Conservation (phyloP, 2,329 filamentous ascomycete species). For the Bipolaris gigantea region DNA sequence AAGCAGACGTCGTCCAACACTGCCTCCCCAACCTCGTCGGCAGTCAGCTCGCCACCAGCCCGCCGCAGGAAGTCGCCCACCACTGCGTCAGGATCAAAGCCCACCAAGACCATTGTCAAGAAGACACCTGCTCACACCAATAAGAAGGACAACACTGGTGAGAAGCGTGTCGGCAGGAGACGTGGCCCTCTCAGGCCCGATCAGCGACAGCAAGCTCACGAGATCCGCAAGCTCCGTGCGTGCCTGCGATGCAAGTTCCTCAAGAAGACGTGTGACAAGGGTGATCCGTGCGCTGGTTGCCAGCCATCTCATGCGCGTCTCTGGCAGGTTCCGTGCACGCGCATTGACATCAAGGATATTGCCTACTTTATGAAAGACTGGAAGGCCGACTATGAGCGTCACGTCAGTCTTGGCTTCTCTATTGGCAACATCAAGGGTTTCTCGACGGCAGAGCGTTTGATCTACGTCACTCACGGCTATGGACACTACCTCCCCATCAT, state of each 20-base stretch:
- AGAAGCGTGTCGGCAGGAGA: slow-evolving; percentile 92
- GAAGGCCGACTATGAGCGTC: slow-evolving; percentile 94
- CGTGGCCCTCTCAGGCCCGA: slow-evolving; percentile 89
- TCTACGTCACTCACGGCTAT: slow-evolving; percentile 97
- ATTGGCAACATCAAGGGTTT: slow-evolving; percentile 94
- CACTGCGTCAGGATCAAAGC: slow-evolving; percentile 68
- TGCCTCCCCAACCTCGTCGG: slow-evolving; percentile 61
- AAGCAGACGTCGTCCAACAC: slow-evolving; percentile 64
- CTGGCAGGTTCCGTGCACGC: slow-evolving; percentile 97
- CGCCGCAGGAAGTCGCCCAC: slow-evolving; percentile 75
- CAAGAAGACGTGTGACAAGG: slow-evolving; percentile 99
- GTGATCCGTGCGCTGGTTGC: slow-evolving; percentile 92
- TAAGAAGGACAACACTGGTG: slow-evolving; percentile 74
- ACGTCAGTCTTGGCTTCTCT: slow-evolving; percentile 82
- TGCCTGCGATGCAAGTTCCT: slow-evolving; percentile 97
- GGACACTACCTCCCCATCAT: slow-evolving; percentile 90
- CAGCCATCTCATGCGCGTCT: slow-evolving; percentile 92
- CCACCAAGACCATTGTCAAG: slow-evolving; percentile 81
- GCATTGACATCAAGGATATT: slow-evolving; percentile 98
- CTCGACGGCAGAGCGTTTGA: slow-evolving; percentile 61
- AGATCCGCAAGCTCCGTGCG: slow-evolving; percentile 92
- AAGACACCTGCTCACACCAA: slow-evolving; percentile 66
- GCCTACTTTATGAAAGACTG: slow-evolving; percentile 99
- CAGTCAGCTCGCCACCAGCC: slow-evolving; percentile 59
- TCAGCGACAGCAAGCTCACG: slow-evolving; percentile 93